Conservation (phyloP, 2,329 filamentous ascomycete species). For the Blumeria graminis region DNA sequence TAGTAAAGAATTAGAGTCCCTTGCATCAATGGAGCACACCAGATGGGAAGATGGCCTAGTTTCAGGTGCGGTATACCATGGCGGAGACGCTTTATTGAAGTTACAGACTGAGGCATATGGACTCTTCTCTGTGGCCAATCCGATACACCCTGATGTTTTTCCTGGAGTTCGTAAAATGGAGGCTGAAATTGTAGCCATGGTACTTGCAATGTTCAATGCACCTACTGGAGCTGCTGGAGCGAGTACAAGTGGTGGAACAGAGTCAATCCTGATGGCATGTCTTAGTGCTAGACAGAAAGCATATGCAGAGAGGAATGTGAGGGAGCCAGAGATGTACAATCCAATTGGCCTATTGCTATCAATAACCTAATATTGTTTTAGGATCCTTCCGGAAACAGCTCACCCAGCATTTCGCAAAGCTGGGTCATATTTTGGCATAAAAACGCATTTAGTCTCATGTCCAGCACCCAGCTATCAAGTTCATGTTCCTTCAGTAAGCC, state of each 20-base stretch:
- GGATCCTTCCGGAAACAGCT: conserved; percentile 81
- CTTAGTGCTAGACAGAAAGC: conserved; percentile 77
- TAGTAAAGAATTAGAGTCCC: conserved; percentile 49
- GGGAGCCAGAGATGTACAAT: conserved; percentile 79
- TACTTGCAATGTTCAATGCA: conserved; percentile 68
- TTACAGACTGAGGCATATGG: conserved; percentile 85
- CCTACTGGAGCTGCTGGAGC: conserved; percentile 69
- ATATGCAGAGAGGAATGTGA: conserved; percentile 62
- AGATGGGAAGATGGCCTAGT: conserved; percentile 92
- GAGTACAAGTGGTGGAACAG: conserved; percentile 78
- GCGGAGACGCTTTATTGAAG: conserved; percentile 55
- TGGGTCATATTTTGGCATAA: conserved; percentile 88
- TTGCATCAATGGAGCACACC: conserved; percentile 77
- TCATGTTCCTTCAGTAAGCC: conserved; percentile 49
- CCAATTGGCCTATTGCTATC: background rate
- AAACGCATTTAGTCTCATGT: conserved; percentile 68
- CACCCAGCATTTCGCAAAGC: conserved; percentile 96
- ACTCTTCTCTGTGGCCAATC: conserved; percentile 85
- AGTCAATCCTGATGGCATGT: conserved; percentile 92
- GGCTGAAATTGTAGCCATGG: conserved; percentile 92
- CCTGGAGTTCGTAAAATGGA: conserved; percentile 98
- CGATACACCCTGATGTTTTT: conserved; percentile 95
- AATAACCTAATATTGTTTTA: conserved; percentile 17
- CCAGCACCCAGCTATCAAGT: conserved; percentile 72
- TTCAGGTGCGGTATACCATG: conserved; percentile 88